Evolutionary conservation across 2,329 filamentous ascomycete genomes (phyloP).

Genomic region (Aspergillus niger): DNA sequence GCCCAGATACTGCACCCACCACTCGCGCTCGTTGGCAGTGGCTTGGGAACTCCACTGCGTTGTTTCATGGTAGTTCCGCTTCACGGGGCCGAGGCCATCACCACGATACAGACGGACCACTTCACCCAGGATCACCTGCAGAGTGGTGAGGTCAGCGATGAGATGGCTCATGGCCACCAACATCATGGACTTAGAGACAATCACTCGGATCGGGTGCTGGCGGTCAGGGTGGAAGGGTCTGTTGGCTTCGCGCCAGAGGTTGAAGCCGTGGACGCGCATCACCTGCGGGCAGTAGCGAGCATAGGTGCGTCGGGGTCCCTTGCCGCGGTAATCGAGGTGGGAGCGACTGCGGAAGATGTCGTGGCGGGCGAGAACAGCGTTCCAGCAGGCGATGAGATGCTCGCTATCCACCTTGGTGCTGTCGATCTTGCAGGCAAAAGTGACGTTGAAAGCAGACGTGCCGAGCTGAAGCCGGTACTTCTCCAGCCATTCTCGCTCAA

Average conservation of each 20-base stretch:
- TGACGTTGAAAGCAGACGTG: slow-evolving; percentile 3
- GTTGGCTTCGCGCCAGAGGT: slow-evolving; percentile 2
- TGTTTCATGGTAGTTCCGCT: not conserved
- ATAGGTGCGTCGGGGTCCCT: not conserved
- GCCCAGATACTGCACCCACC: too few relatives aligned
- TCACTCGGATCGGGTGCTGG: too few relatives aligned
- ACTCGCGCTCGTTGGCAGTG: too few relatives aligned
- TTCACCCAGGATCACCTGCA: not conserved
- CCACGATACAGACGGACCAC: not conserved
- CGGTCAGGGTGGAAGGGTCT: not conserved
- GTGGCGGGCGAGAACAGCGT: slow-evolving; percentile 4
- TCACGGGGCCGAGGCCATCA: not conserved
- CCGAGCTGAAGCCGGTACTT: not conserved
- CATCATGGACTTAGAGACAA: not conserved
- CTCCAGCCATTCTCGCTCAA: not conserved
- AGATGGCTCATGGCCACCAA: slow-evolving; percentile 6
- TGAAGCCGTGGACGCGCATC: not conserved
- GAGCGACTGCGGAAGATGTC: slow-evolving; percentile 3
- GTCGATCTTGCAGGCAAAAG: not conserved
- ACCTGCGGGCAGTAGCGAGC: not conserved
- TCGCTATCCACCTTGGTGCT: not conserved
- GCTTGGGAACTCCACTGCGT: not conserved
- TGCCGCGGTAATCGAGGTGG: not conserved
- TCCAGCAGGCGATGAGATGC: too few relatives aligned
- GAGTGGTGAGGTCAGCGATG: slow-evolving; percentile 2